phyloP scores from a whole-genome alignment of 2,329 filamentous ascomycete species.

The Beauveria rudraprayagi region DNA sequence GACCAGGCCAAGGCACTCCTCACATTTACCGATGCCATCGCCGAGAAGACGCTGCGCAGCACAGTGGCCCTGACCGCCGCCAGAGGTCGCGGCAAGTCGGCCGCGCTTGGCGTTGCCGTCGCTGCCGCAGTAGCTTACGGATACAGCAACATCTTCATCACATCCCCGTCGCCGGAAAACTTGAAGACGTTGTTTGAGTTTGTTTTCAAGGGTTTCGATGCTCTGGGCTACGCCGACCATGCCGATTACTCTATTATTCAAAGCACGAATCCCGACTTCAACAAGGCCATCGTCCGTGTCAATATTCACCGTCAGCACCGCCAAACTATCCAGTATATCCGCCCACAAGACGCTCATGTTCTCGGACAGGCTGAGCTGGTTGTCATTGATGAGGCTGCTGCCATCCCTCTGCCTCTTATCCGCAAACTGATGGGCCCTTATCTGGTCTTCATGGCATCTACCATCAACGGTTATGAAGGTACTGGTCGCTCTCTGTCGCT shows the following conservation, averaged over 20 bases:
- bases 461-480: slow-evolving; percentile 97
- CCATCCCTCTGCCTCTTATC: slow-evolving; percentile 87
- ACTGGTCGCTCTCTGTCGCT: slow-evolving; percentile 90
- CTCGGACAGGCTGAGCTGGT: slow-evolving; percentile 90
- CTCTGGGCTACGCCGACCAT: slow-evolving; percentile 87
- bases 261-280: slow-evolving; percentile 96
- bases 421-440: slow-evolving; percentile 94
- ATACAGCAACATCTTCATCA: slow-evolving; percentile 99
- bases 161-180: slow-evolving; percentile 94
- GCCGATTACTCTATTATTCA: slow-evolving; percentile 97
- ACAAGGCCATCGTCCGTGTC: slow-evolving; percentile 95
- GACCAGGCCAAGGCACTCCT: slow-evolving; percentile 96
- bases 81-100: slow-evolving; percentile 93
- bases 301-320: slow-evolving; percentile 92
- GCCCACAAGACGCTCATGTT: slow-evolving; percentile 91
- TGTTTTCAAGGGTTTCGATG: slow-evolving; percentile 96
- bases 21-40: slow-evolving; percentile 92
- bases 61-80: slow-evolving; percentile 91
- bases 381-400: slow-evolving; percentile 95
- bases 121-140: slow-evolving; percentile 91
- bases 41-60: slow-evolving; percentile 88
- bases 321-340: slow-evolving; percentile 97
- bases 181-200: slow-evolving; percentile 98
- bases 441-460: slow-evolving; percentile 97
- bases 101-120: slow-evolving; percentile 86